A percentile compares a stretch with the other conserved stretches of the same genome.
phyloP scores from a whole-genome alignment of 257 asterid genomes.

The Voacanga thouarsii region DNA sequence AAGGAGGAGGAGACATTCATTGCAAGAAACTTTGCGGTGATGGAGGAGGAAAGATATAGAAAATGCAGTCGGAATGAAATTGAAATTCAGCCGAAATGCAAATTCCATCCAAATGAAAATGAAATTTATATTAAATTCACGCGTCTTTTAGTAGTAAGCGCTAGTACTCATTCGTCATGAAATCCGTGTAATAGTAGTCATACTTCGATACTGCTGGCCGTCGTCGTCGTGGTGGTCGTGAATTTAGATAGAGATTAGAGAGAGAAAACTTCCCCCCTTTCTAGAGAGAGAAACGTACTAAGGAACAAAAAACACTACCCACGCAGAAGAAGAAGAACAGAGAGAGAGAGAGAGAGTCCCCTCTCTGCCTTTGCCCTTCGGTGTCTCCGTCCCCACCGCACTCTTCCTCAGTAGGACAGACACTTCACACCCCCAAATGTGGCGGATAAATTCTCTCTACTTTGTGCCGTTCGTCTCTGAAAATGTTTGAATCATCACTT shows the following conservation, averaged over 20 bases:
- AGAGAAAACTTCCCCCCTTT: constrained; percentile 9
- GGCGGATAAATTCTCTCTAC: constrained; percentile 31
- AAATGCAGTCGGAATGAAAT: constrained; percentile 88
- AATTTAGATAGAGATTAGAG: constrained; percentile 24
- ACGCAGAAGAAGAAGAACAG: not conserved
- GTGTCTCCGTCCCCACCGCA: constrained; percentile 18
- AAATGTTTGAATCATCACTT: constrained; percentile 13
- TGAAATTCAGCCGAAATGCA: constrained; percentile 50
- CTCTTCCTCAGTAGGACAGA: not conserved
- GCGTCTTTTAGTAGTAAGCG: constrained; percentile 41
- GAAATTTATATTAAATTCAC: constrained; percentile 60
- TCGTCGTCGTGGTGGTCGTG: constrained; percentile 16
- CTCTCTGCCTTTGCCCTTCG: not conserved
- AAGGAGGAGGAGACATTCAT: constrained; percentile 29
- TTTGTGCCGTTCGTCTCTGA: constrained; percentile 16
- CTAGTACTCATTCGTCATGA: constrained; percentile 33
- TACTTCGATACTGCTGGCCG: constrained; percentile 17
- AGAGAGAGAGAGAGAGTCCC: not conserved
- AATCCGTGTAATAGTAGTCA: constrained; percentile 56
- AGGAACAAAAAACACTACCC: too few relatives aligned
- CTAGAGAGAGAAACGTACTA: constrained; percentile 3
- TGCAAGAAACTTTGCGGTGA: constrained; percentile 73
- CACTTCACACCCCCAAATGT: constrained; percentile 24
- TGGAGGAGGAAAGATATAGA: constrained; percentile 33
- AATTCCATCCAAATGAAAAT: constrained; percentile 45